Base-by-base conservation (phyloP, 441 rosid species). In the Gossypium gossypioides region DNA sequence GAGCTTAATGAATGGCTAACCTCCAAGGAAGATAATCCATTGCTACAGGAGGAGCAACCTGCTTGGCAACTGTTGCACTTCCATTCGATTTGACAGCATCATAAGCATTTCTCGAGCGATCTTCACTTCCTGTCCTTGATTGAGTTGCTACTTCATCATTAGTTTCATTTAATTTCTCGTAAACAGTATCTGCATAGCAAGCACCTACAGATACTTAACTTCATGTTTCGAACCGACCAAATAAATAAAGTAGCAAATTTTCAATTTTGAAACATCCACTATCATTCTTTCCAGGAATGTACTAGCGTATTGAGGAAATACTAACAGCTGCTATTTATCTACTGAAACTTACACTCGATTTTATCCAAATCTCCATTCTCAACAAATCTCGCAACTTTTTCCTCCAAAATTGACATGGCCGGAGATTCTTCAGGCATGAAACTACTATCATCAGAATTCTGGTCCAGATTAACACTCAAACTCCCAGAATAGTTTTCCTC, bases 291-390 rank as follows among this genome's bases (percentile, higher is more conserved):
- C 21, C 0, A 2, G 3, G 64, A 29, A 15, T 60, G 27, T 22
- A 19, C 15, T 40, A 46, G 40, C 56, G 25, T 21, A 24, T 42
- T 21, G 32, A 65, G 19, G 55, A 44, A 44, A 9, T 22, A 22
- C 34, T 44, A 13, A 65, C 34, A 44, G 15, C 62, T 44, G 6
- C 56, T 44, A 44, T 44, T 44, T 21, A 59, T 3, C 32, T 18
- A 48, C 54, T 4, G n/a, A 52, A 66, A 73, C 73, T 77, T 79
- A 91, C 97, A 84, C 71, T 86, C 92, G 58, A 81, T 57, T 66
- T 75, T 71, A 68, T 90, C 96, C 76, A 91, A 84, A 56, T 82
- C 84, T 64, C 93, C 96, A 69, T 77, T 77, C 69, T 85, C 89
- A 75, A 91, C 80, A 78, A 91, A 90, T 40, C 75, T 86, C 65